Conservation (phyloP, 306 rosid species). For the Quercus mongolica region DNA sequence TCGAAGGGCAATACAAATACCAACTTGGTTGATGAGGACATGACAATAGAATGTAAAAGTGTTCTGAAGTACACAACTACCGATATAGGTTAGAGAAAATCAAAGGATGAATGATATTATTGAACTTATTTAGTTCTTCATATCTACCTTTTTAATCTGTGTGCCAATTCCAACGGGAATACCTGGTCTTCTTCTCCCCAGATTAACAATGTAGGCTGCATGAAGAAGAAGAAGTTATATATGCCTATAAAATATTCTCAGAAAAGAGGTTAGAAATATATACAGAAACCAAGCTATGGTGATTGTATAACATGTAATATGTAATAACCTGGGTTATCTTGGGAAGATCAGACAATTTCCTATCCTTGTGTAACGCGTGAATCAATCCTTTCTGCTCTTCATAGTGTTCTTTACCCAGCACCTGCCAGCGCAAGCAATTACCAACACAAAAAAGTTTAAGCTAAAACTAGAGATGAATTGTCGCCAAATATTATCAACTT, state of each 20-base stretch:
- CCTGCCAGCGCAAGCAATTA: conserved; percentile 47
- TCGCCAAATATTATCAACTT: neutral
- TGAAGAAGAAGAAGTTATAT: neutral
- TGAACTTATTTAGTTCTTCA: neutral
- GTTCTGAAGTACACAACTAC: too few species aligned
- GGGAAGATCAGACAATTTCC: conserved; percentile 72
- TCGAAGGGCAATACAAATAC: too few species aligned
- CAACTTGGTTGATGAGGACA: too few species aligned
- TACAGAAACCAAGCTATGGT: neutral
- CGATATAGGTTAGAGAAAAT: neutral
- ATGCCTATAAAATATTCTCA: neutral
- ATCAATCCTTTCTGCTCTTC: conserved; percentile 73
- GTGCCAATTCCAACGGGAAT: conserved; percentile 83
- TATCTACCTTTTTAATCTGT: conserved; percentile 66
- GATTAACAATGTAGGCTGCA: conserved; percentile 72
- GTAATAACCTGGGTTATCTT: conserved; percentile 65
- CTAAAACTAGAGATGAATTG: neutral
- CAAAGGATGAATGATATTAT: neutral
- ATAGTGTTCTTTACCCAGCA: conserved; percentile 57
- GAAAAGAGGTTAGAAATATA: conserved; percentile 5
- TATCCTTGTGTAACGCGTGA: conserved; percentile 51
- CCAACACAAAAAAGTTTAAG: conserved; percentile 4
- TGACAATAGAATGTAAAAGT: neutral
- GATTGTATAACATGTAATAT: neutral
- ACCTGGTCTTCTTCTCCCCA: conserved; percentile 89